Evolutionary conservation across 768 basidiomycete species (phyloP).

Genomic region (Filobasidium floriforme): DNA sequence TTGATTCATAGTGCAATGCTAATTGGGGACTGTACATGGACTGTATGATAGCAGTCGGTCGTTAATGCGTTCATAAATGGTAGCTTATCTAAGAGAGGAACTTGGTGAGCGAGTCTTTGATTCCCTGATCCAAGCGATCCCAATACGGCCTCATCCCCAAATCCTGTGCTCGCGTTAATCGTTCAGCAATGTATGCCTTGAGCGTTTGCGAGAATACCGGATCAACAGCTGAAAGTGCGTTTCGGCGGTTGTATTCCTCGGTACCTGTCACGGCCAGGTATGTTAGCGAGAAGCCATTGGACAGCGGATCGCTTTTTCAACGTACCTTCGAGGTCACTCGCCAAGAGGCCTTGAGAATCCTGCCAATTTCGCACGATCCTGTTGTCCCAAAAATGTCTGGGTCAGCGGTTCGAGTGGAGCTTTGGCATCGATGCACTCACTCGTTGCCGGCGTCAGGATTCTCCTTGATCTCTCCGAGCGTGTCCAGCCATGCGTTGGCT

Average conservation of each 20-base stretch:
- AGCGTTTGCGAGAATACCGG: slow-evolving; percentile 15
- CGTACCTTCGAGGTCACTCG: slow-evolving; percentile 6
- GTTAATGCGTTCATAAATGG: not conserved
- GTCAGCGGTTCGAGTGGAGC: not conserved
- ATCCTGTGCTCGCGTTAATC: slow-evolving; percentile 26
- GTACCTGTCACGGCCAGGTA: slow-evolving; percentile 1
- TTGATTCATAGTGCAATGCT: too few relatives aligned
- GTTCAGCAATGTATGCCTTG: slow-evolving; percentile 12
- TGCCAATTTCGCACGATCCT: slow-evolving; percentile 18
- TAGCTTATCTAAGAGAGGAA: not conserved
- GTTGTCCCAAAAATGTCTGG: too few relatives aligned
- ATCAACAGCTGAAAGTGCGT: slow-evolving; percentile 12
- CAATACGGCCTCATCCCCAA: slow-evolving; percentile 40
- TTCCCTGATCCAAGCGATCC: slow-evolving; percentile 34
- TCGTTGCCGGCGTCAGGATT: slow-evolving; percentile 25
- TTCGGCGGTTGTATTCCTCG: slow-evolving; percentile 14
- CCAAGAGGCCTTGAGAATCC: slow-evolving; percentile 2
- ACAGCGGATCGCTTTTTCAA: not conserved
- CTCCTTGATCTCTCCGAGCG: slow-evolving; percentile 38
- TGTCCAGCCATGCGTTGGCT: slow-evolving; percentile 45
- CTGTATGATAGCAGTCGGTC: not conserved
- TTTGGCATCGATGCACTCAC: slow-evolving; percentile 9
- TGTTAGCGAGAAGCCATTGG: not conserved
- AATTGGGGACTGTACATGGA: too few relatives aligned
- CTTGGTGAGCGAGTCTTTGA: slow-evolving; percentile 1